These are phyloP conservation scores for Paramecium octaurelia DNA, from an alignment of 73 alveolate genomes.

Conservation along the genomic window DNA sequence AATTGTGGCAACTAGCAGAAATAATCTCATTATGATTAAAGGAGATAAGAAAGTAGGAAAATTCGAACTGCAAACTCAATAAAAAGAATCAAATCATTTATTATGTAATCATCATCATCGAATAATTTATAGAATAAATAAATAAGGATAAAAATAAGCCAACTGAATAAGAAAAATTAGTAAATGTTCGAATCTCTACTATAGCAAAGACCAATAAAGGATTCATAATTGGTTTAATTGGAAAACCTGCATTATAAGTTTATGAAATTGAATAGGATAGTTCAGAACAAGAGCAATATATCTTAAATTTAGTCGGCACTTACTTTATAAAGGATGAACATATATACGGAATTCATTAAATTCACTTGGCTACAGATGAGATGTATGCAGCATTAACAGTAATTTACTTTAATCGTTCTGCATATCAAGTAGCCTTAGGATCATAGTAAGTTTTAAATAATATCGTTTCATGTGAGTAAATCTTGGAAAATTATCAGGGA, in stretches of 20 bases:
- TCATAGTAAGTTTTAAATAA: neutral
- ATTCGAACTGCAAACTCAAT: neutral
- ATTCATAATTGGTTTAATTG: conserved; percentile 13
- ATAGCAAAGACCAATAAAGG: conserved; percentile 27
- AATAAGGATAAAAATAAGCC: neutral
- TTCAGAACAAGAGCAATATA: neutral
- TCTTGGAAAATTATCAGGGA: conserved; percentile 27
- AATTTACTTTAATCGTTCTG: neutral
- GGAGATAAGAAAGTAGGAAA: neutral
- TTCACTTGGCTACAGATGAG: conserved; percentile 58
- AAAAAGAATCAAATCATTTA: neutral
- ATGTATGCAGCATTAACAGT: conserved; percentile 58
- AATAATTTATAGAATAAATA: neutral
- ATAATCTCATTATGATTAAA: neutral
- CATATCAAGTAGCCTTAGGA: neutral
- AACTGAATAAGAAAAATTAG: neutral
- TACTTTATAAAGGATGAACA: conserved; percentile 46
- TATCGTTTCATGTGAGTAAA: conserved; percentile 22
- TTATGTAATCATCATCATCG: neutral
- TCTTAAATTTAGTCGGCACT: conserved; percentile 3
- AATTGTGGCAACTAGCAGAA: neutral
- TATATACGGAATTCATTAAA: conserved; percentile 32
- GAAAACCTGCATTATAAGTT: conserved; percentile 1
- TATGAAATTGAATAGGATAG: neutral
- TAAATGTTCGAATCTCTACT: neutral